A percentile compares a stretch with the other conserved stretches of the same genome.
These are phyloP conservation scores for Vigna hirtella DNA, from an alignment of 306 rosid genomes.

Conservation along the genomic window DNA sequence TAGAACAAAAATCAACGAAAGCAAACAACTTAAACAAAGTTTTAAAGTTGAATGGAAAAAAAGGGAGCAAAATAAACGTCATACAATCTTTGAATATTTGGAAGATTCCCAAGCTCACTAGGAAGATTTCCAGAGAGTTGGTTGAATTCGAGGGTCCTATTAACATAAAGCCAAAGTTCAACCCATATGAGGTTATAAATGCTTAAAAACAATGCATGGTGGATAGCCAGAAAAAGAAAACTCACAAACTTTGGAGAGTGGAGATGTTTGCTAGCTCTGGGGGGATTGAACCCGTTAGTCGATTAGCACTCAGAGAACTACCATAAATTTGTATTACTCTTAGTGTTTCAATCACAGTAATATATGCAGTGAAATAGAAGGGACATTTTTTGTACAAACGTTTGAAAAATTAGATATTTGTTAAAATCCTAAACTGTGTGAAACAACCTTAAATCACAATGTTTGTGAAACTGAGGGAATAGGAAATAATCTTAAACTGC, in stretches of 20 bases:
- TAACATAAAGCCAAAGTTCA: not conserved
- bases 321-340: no score
- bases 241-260: constrained; percentile 75
- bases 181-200: constrained; percentile 37
- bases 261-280: constrained; percentile 67
- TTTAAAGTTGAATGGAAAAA: constrained; percentile 13
- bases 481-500: no score
- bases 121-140: constrained; percentile 68
- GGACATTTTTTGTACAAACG: no score
- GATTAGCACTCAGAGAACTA: constrained; percentile 43
- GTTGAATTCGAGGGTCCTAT: constrained; percentile 40
- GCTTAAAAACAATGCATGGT: no score
- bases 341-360: no score
- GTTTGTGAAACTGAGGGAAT: no score
- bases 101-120: constrained; percentile 64
- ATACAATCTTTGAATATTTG: constrained; percentile 60
- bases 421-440: no score
- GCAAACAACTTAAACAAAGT: not conserved
- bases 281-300: constrained; percentile 71
- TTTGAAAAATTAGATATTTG: no score
- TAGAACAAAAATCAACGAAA: not conserved
- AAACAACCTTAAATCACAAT: no score
- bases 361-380: no score
- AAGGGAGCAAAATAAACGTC: no score
- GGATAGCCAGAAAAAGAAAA: constrained; percentile 14